These are phyloP conservation scores for Podila clonocystis DNA, from an alignment of 192 early-diverging fungal species.

Conservation along the genomic window DNA sequence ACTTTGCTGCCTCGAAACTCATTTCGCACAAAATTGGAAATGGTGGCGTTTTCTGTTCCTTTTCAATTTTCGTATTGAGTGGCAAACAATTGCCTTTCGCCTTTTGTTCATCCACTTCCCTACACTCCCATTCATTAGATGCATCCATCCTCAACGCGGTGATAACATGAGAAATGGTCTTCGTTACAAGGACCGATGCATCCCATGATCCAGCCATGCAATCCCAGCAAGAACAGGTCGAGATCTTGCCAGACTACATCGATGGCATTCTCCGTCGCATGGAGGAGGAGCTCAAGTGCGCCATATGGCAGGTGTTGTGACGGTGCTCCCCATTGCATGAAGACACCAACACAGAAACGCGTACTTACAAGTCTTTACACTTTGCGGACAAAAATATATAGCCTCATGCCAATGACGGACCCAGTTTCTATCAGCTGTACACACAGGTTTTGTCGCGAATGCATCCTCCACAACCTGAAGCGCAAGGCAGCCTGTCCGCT, in stretches of 20 bases:
- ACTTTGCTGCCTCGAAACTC: background rate
- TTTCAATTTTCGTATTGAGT: background rate
- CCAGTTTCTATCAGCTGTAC: conserved; percentile 41
- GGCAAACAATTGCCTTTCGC: background rate
- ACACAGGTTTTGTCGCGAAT: conserved; percentile 41
- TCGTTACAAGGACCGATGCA: background rate
- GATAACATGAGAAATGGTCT: conserved; percentile 22
- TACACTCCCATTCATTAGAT: background rate
- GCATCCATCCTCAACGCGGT: background rate
- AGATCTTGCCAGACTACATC: conserved; percentile 31
- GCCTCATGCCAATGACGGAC: conserved; percentile 25
- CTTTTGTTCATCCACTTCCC: background rate
- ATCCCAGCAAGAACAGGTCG: background rate
- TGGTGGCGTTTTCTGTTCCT: conserved; percentile 2
- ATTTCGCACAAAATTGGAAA: conserved; percentile 5
- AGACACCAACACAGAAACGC: background rate
- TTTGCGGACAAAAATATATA: background rate
- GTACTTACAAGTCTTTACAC: background rate
- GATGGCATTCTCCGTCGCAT: conserved; percentile 40
- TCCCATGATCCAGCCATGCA: background rate
- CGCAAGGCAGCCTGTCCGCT: conserved; percentile 37
- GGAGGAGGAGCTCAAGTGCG: conserved; percentile 45
- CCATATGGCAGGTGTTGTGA: conserved; percentile 26
- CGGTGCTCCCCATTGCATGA: too few species aligned
- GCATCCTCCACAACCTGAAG: conserved; percentile 35